These are phyloP conservation scores for Rhodotorula sp. DNA, from an alignment of 1,284 basidiomycete genomes.

Conservation along the genomic window DNA sequence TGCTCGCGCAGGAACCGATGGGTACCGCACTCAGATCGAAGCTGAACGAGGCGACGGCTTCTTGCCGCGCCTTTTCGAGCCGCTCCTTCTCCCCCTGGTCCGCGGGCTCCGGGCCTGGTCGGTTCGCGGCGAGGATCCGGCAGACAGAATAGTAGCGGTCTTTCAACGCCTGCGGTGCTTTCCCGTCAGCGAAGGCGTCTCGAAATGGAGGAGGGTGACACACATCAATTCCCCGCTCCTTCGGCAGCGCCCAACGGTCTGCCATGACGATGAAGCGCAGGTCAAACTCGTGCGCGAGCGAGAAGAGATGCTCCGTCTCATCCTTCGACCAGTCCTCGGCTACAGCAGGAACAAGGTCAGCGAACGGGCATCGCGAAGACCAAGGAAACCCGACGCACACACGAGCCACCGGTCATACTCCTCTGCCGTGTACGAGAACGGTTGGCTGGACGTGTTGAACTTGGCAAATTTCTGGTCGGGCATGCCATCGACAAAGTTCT, in stretches of 20 bases:
- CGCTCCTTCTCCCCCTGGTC: conserved; percentile 67
- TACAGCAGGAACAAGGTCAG: conserved; percentile 56
- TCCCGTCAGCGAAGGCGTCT: not conserved
- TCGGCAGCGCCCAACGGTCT: conserved; percentile 77
- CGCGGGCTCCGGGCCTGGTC: conserved; percentile 73
- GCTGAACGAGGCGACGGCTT: conserved; percentile 46
- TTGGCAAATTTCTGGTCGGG: conserved; percentile 63
- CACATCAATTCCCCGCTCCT: conserved; percentile 30
- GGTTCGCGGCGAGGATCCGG: conserved; percentile 76
- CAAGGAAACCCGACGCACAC: conserved; percentile 56
- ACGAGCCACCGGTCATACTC: conserved; percentile 81
- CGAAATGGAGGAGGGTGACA: not conserved
- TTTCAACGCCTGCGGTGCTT: conserved; percentile 74
- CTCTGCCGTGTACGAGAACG: conserved; percentile 81
- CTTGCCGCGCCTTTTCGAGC: conserved; percentile 65
- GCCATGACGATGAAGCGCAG: conserved; percentile 84
- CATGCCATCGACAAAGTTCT: conserved; percentile 16
- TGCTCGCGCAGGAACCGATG: not conserved
- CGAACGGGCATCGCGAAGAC: not conserved
- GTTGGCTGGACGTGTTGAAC: conserved; percentile 68
- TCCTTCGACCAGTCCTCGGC: conserved; percentile 77
- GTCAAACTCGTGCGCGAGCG: conserved; percentile 77
- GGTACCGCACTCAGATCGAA: conserved; percentile 46
- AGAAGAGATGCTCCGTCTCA: conserved; percentile 92
- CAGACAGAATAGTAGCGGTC: conserved; percentile 92